A percentile compares a stretch with the other conserved stretches of the same genome.
Evolutionary conservation across 257 asterid species (phyloP).

Genomic region (Hygrophila difformis): DNA sequence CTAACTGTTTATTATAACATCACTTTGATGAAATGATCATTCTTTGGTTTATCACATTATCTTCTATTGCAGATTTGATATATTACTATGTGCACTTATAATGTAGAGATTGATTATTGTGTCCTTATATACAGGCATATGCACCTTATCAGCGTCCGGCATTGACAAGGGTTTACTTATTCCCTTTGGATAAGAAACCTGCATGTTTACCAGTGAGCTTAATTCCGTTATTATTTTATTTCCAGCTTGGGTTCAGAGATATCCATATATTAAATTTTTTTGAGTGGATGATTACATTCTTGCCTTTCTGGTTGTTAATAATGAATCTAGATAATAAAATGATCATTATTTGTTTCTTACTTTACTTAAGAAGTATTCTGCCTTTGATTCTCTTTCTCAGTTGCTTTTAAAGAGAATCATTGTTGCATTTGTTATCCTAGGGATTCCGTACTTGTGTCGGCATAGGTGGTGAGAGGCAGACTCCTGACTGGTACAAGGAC

Average conservation of each 20-base stretch:
- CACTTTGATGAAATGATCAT: no score
- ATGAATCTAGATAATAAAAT: no score
- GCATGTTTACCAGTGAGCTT: slow-evolving; percentile 87
- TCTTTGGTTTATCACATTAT: no score
- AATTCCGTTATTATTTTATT: slow-evolving; percentile 9
- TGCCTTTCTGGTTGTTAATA: background rate
- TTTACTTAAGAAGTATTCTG: no score
- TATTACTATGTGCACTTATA: background rate
- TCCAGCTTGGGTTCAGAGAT: background rate
- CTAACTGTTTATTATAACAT: no score
- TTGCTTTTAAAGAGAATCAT: no score
- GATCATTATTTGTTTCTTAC: no score
- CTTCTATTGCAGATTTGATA: background rate
- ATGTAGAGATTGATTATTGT: slow-evolving; percentile 3
- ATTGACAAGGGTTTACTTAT: slow-evolving; percentile 77
- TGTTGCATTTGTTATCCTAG: slow-evolving; percentile 29
- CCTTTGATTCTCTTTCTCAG: no score
- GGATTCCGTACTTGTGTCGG: slow-evolving; percentile 99
- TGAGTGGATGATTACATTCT: background rate
- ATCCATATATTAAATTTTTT: no score
- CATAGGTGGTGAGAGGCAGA: slow-evolving; percentile 86
- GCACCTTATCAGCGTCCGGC: slow-evolving; percentile 99
- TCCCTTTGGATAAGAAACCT: slow-evolving; percentile 85
- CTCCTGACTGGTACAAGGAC: slow-evolving; percentile 98
- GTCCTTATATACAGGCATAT: slow-evolving; percentile 41